Evolutionary conservation across 2,329 filamentous ascomycete species (phyloP).

Genomic region (Pyricularia sp.): DNA sequence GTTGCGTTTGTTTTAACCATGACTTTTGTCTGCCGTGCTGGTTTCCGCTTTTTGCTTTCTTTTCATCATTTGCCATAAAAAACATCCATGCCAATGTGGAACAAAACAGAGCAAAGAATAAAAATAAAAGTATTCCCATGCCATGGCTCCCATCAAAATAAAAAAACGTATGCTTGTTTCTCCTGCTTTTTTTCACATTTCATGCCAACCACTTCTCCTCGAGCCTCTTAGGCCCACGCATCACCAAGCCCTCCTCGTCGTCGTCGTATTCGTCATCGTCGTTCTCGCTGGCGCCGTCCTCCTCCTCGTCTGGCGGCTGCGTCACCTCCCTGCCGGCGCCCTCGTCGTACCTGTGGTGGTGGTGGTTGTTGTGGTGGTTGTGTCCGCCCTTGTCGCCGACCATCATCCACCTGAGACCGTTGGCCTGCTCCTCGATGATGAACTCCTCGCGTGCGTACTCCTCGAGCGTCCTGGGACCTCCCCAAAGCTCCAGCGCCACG

Average conservation of each 20-base stretch:
- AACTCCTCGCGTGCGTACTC: slow-evolving; percentile 95
- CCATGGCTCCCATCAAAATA: background rate
- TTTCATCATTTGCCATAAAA: background rate
- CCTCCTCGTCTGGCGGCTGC: slow-evolving; percentile 14
- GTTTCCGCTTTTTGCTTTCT: background rate
- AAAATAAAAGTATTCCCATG: background rate
- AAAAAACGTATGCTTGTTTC: background rate
- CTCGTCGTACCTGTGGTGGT: slow-evolving; percentile 6
- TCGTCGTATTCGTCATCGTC: slow-evolving; percentile 39
- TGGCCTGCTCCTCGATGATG: slow-evolving; percentile 86
- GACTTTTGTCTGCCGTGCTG: background rate
- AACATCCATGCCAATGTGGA: background rate
- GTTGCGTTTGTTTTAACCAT: background rate
- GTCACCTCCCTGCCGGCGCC: slow-evolving; percentile 2
- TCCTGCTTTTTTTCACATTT: background rate
- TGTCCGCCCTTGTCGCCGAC: slow-evolving; percentile 18
- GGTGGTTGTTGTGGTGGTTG: slow-evolving; percentile 7
- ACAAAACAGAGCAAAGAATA: background rate
- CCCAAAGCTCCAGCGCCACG: slow-evolving; percentile 77
- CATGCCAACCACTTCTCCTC: slow-evolving; percentile 53
- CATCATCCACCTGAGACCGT: slow-evolving; percentile 88
- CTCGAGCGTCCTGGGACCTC: slow-evolving; percentile 80
- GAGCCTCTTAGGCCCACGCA: slow-evolving; percentile 46
- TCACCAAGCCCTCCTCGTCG: slow-evolving; percentile 47
- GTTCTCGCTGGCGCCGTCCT: slow-evolving; percentile 27